phyloP scores from a whole-genome alignment of 1,284 basidiomycete genomes.

The Neotropicomus parvogracilis region DNA sequence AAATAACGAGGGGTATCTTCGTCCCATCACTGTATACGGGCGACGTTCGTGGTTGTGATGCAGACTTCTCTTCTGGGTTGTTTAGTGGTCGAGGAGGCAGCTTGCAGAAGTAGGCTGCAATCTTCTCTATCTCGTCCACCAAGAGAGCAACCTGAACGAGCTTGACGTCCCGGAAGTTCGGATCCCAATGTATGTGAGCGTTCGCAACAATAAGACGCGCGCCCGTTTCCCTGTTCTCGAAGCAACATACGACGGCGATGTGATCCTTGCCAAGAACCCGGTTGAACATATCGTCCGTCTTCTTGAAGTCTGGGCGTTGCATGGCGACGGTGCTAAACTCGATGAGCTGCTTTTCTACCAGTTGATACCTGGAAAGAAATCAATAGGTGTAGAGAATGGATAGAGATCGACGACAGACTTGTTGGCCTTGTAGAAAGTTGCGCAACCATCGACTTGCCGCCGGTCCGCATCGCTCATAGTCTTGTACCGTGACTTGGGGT shows the following conservation, averaged over 20 bases:
- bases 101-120: conserved; percentile 79
- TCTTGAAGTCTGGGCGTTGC: conserved; percentile 93
- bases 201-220: conserved; percentile 89
- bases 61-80: conserved; percentile 32
- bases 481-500: conserved; percentile 91
- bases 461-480: conserved; percentile 90
- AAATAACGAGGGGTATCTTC: conserved; percentile 90
- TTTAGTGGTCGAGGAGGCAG: conserved; percentile 66
- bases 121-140: conserved; percentile 91
- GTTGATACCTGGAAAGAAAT: conserved; percentile 63
- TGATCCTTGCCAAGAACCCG: conserved; percentile 96
- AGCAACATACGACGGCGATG: conserved; percentile 83
- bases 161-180: conserved; percentile 93
- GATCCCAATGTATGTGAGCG: conserved; percentile 93
- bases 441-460: conserved; percentile 92
- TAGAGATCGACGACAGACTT: conserved; percentile 57
- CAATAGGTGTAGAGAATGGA: conserved; percentile 6
- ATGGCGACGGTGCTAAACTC: conserved; percentile 95
- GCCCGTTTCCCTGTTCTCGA: conserved; percentile 87
- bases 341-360: conserved; percentile 92
- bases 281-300: conserved; percentile 99
- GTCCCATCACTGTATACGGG: conserved; percentile 77
- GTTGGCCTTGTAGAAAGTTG: conserved; percentile 90
- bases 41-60: conserved; percentile 43
- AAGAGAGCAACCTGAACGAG: conserved; percentile 92